A percentile compares a stretch with the other conserved stretches of the same genome.
Conservation (phyloP, 2,329 filamentous ascomycete genomes). For the Phialocephala sp. region DNA sequence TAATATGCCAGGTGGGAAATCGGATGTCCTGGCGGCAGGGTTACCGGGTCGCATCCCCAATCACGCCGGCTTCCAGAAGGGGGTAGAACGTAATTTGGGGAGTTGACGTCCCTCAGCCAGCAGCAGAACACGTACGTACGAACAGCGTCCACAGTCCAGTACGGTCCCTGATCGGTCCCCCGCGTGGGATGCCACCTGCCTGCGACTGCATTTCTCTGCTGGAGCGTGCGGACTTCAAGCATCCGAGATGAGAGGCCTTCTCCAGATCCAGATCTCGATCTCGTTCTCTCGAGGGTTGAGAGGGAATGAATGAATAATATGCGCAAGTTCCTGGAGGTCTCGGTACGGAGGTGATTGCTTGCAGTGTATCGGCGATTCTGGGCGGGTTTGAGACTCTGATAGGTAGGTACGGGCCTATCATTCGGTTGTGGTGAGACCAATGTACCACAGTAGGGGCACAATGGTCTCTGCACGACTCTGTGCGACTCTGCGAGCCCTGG, state of each 20-base stretch:
- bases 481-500: background rate
- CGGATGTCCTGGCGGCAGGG: background rate
- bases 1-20: background rate
- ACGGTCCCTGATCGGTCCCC: no score
- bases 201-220: background rate
- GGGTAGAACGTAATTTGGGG: background rate
- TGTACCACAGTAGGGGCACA: background rate
- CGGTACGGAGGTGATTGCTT: background rate
- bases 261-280: background rate
- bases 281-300: background rate
- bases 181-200: no score
- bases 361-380: background rate
- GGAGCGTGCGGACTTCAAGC: background rate
- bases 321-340: background rate
- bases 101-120: background rate
- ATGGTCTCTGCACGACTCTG: background rate
- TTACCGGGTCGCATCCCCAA: background rate
- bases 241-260: background rate
- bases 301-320: no score
- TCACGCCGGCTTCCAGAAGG: constrained; percentile 8
- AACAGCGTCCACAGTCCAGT: no score
- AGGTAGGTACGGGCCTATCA: background rate
- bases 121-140: background rate
- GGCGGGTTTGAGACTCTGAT: background rate
- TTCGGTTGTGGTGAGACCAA: constrained; percentile 4